Base-by-base conservation (phyloP, 2,329 filamentous ascomycete genomes). In the Neonectria magnoliae region DNA sequence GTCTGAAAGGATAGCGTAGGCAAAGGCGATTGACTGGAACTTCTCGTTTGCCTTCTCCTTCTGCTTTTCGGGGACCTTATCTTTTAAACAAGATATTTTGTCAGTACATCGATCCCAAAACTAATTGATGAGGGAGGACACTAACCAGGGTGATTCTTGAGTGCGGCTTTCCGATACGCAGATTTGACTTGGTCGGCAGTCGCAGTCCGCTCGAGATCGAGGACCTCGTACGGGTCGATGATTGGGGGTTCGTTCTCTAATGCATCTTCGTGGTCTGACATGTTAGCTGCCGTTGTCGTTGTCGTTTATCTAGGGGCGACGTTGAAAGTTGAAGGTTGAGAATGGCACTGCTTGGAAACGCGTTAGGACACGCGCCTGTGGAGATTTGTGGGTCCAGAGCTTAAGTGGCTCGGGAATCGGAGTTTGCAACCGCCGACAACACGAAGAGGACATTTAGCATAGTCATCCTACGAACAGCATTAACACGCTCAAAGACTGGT, bases 11-110 rank as follows among this genome's bases (percentile, higher is more conserved):
- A 99, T 88, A 36, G 94, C 95, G 76, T 98, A 97, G 57, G 96
- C 95, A 75, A 98, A 95, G 25, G 95, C 95, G 71, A 99, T 90
- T 71, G 91, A 85, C 80, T 99, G 96, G 78, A 99, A 99, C 58
- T 87, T 91, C 65, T 85, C 84, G 72, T 97, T 91, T 2, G 96
- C 95, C 45, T 86, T 82, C 27, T 90, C 85, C 75, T 93, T 93
- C 57, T 90, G 82, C 22, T 89, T 85, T 1, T 87, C 83, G 16
- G 88, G 71, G 4, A 90, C 93, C 82, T 97, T 97, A 85, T 97
- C 94, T 91, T 63, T 27, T 53, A 5, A 47, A n/a, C 48, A 42
- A 11, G 22, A 20, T 11, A 20, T 11, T 41, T 3, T 36, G 55
- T 73, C 25, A 75, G 75, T 55, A 66, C 44, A 13, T 22, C 13